A percentile compares a stretch with the other conserved stretches of the same genome.
These are phyloP conservation scores for Calonectria crousiana DNA, from an alignment of 2,329 filamentous ascomycete species.

Conservation along the genomic window DNA sequence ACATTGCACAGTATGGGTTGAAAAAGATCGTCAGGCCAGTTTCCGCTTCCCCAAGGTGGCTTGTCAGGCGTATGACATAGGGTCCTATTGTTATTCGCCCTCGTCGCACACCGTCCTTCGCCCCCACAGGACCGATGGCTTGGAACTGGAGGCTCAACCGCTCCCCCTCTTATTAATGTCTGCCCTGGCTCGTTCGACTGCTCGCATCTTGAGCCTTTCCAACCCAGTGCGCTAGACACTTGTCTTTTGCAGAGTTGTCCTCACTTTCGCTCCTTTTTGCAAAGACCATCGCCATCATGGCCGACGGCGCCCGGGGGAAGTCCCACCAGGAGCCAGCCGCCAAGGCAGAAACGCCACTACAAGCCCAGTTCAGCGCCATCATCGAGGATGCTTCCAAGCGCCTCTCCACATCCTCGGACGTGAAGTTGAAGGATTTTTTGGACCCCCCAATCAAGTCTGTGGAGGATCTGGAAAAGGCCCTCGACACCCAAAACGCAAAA, in stretches of 20 bases:
- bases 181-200: neutral
- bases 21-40: neutral
- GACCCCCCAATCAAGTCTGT: conserved; percentile 49
- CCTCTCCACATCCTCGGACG: conserved; percentile 46
- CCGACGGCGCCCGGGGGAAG: conserved; percentile 15
- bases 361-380: conserved; percentile 46
- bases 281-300: neutral
- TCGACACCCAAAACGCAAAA: conserved; percentile 51
- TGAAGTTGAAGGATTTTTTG: conserved; percentile 48
- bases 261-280: neutral
- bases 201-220: neutral
- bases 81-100: neutral
- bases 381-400: conserved; percentile 50
- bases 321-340: conserved; percentile 2
- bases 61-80: conserved; percentile 7
- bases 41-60: neutral
- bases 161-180: neutral
- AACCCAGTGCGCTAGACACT: neutral
- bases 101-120: neutral
- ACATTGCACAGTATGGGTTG: neutral
- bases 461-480: conserved; percentile 46
- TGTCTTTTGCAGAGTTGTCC: neutral
- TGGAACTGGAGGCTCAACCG: conserved; percentile 2
- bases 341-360: conserved; percentile 1
- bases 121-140: neutral